Conservation (phyloP, 768 basidiomycete genomes). For the Hydnomerulius pinastri region DNA sequence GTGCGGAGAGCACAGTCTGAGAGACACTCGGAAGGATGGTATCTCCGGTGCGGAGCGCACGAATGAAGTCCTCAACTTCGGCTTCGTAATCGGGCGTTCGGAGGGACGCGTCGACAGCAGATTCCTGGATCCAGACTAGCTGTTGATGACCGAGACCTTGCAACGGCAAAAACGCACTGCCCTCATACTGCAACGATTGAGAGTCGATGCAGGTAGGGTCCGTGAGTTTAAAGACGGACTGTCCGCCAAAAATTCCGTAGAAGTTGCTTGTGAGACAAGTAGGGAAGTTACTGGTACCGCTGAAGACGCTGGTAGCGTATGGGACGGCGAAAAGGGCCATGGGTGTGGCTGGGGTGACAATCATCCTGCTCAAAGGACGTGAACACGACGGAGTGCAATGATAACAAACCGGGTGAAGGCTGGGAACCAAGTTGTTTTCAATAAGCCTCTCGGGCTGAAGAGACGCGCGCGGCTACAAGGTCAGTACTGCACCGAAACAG, state of each 20-base stretch:
- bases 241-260: conserved; percentile 57
- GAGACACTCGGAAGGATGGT: conserved; percentile 11
- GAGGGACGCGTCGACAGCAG: conserved; percentile 49
- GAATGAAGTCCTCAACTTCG: conserved; percentile 41
- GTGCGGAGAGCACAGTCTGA: conserved; percentile 21
- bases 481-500: too few relatives aligned
- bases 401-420: too few relatives aligned
- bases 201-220: conserved; percentile 43
- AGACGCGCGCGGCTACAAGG: too few relatives aligned
- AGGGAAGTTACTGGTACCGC: conserved; percentile 16
- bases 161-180: conserved; percentile 21
- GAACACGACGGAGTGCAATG: background rate
- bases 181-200: conserved; percentile 15
- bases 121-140: conserved; percentile 64
- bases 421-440: background rate
- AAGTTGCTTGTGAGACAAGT: conserved; percentile 52
- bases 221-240: conserved; percentile 48
- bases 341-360: background rate
- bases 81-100: conserved; percentile 31
- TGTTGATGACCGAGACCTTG: conserved; percentile 31
- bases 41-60: conserved; percentile 25
- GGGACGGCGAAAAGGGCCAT: conserved; percentile 21
- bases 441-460: background rate
- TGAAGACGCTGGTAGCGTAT: conserved; percentile 16
- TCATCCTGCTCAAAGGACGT: conserved; percentile 7